Evolutionary conservation across 805 yeast genomes (phyloP), one percentile per base, ranked within the genome.

Genomic region (Hanseniaspora pseudoguilliermondii): DNA sequence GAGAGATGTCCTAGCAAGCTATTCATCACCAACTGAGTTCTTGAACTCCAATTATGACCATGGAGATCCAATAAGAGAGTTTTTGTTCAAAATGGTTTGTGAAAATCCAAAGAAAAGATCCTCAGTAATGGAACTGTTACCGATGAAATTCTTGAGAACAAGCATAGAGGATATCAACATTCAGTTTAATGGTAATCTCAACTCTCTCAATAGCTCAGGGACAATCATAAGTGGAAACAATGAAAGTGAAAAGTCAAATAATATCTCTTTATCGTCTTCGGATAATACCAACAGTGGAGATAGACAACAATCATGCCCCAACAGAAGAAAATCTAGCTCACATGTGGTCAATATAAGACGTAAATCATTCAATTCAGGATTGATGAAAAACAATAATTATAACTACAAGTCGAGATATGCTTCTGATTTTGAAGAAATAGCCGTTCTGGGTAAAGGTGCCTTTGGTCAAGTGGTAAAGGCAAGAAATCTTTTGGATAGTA

Each of bases 391-490:
- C 9, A 44, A 32, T 13, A 43, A 53, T 18, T 41, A 34, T 32
- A 44, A 53, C 23, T 53, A 66, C 5, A 59, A 61, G 69, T 88
- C 96, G 0, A 75, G 98, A 60, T 93, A 91, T 65, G 85, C 82
- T 3, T 80, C 90, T 59, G 99, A 93, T 66, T 93, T 95, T 68
- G 98, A 93, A 67, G 98, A 93, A 65, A 85, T 88, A 46, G 93
- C 91, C 0, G 80, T 83, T 21, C 70, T 93, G 9, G 99, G 99
- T 2, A 81, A 82, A 62, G 99, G 99, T 41, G 99, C 95, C 0
- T 93, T 85, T 70, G 99, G 99, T 6, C 97, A 93, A 67, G 99
- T 93, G 9, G 96, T 93, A n/a, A 90, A 91, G 64, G 97, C 93
- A 0, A 75, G 98, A 59, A 91, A 90, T 66, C 79, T 90, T 57